Percentiles rank a stretch among this genome's conserved stretches.
Conservation (phyloP, 2,329 filamentous ascomycete genomes). For the Cercospora beticola region DNA sequence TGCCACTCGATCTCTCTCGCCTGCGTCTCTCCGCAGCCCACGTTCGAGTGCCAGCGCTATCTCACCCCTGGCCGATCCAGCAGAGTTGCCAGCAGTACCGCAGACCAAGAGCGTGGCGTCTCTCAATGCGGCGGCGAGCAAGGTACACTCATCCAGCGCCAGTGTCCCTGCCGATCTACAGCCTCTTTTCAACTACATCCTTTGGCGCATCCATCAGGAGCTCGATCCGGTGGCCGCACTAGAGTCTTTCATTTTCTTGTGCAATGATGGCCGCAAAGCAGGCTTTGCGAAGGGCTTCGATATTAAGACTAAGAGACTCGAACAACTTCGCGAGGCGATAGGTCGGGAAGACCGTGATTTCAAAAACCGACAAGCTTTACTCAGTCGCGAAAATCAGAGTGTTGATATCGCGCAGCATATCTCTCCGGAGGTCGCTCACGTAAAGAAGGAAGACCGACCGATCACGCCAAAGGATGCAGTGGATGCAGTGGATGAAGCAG, state of each 20-base stretch:
- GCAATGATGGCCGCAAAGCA: conserved; percentile 50
- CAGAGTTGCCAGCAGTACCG: conserved; percentile 29
- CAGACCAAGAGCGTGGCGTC: conserved; percentile 23
- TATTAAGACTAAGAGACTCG: conserved; percentile 50
- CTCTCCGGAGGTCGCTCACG: not conserved
- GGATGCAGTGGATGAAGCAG: conserved; percentile 14
- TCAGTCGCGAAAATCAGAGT: conserved; percentile 30
- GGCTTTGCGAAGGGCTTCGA: conserved; percentile 51
- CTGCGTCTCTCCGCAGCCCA: conserved; percentile 43
- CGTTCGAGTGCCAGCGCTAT: conserved; percentile 38
- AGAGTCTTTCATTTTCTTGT: conserved; percentile 53
- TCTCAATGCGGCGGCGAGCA: conserved; percentile 9
- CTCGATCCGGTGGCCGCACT: conserved; percentile 48
- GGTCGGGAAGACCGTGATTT: conserved; percentile 51
- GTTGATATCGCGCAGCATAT: conserved; percentile 6
- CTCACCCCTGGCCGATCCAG: conserved; percentile 36
- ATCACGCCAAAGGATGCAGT: conserved; percentile 10
- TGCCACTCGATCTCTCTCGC: conserved; percentile 41
- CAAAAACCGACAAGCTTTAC: conserved; percentile 38
- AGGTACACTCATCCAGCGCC: conserved; percentile 29
- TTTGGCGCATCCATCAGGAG: conserved; percentile 54
- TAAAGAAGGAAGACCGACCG: conserved; percentile 5
- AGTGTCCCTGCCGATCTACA: conserved; percentile 44
- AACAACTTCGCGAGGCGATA: conserved; percentile 52
- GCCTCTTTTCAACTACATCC: conserved; percentile 52